These are phyloP conservation scores for Pseudopithomyces maydicus DNA, from an alignment of 2,329 filamentous ascomycete genomes.

Conservation along the genomic window DNA sequence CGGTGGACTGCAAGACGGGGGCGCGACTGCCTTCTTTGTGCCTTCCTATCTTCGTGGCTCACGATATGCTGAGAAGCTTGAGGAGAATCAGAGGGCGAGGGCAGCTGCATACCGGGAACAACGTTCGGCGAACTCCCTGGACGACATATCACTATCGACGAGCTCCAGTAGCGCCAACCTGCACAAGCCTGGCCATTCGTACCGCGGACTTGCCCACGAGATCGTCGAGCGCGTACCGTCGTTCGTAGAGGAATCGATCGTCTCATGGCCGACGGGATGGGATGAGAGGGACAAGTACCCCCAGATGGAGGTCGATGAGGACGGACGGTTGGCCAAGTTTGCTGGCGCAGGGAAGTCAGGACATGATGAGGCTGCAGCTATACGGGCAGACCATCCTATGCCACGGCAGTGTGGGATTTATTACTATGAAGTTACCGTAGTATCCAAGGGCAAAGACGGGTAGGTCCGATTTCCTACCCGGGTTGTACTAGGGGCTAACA, in stretches of 20 bases:
- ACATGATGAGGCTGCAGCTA: constrained; percentile 76
- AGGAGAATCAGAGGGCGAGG: constrained; percentile 70
- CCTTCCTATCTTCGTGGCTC: constrained; percentile 84
- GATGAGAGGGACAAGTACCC: constrained; percentile 76
- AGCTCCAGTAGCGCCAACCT: constrained; percentile 63
- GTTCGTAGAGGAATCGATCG: constrained; percentile 64
- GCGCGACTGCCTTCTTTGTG: constrained; percentile 67
- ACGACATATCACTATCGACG: constrained; percentile 56
- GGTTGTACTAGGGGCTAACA: constrained; percentile 22
- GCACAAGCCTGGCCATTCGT: constrained; percentile 66
- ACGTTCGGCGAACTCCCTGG: constrained; percentile 51
- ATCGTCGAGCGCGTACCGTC: constrained; percentile 75
- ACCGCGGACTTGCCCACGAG: constrained; percentile 82
- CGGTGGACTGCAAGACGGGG: constrained; percentile 27
- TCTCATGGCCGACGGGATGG: constrained; percentile 83
- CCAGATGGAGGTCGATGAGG: constrained; percentile 73
- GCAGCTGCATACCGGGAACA: constrained; percentile 53
- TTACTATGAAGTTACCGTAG: constrained; percentile 80
- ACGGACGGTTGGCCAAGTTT: constrained; percentile 74
- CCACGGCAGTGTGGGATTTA: constrained; percentile 90
- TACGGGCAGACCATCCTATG: constrained; percentile 85
- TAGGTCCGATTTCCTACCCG: constrained; percentile 49
- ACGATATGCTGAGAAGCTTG: constrained; percentile 76
- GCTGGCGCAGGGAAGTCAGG: constrained; percentile 58
- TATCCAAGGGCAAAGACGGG: constrained; percentile 71